A percentile compares a stretch with the other conserved stretches of the same genome.
These are phyloP conservation scores for Fusarium sp. DNA, from an alignment of 2,329 filamentous ascomycete species.

Conservation along the genomic window DNA sequence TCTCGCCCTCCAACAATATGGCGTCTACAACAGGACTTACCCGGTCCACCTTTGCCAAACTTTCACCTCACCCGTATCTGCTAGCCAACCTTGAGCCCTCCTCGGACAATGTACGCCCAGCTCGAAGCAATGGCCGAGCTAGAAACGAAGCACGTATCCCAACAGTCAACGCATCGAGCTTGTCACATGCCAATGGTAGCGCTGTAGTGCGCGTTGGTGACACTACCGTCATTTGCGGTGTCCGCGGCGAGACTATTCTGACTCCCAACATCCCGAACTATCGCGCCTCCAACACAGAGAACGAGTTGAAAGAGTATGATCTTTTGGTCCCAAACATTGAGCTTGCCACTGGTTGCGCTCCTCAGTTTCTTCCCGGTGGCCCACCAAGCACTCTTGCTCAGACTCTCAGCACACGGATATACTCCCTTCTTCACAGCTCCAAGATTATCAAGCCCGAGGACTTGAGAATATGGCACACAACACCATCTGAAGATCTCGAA, in stretches of 20 bases:
- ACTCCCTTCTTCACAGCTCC: conserved; percentile 80
- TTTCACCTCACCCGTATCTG: conserved; percentile 90
- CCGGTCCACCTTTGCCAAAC: conserved; percentile 84
- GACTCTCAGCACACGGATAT: conserved; percentile 83
- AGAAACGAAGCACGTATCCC: conserved; percentile 77
- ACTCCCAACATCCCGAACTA: conserved; percentile 80
- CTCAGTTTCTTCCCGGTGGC: conserved; percentile 85
- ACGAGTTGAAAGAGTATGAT: conserved; percentile 72
- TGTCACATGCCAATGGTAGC: conserved; percentile 91
- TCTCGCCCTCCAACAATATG: conserved; percentile 36
- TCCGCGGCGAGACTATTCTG: conserved; percentile 86
- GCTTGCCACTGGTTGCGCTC: conserved; percentile 89
- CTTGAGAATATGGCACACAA: conserved; percentile 78
- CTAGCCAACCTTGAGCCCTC: conserved; percentile 84
- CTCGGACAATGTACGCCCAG: conserved; percentile 61
- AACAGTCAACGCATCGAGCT: conserved; percentile 83
- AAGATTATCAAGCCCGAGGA: conserved; percentile 75
- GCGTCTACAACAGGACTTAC: conserved; percentile 59
- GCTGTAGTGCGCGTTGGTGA: conserved; percentile 89
- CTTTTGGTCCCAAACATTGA: conserved; percentile 95
- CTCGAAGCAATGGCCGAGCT: conserved; percentile 84
- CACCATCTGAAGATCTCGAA: conserved; percentile 61
- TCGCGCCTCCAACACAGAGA: conserved; percentile 59
- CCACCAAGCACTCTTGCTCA: conserved; percentile 86
- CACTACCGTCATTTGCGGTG: conserved; percentile 94